Conservation (phyloP, 1,139 yeast genomes). For the Candida tropicalis region DNA sequence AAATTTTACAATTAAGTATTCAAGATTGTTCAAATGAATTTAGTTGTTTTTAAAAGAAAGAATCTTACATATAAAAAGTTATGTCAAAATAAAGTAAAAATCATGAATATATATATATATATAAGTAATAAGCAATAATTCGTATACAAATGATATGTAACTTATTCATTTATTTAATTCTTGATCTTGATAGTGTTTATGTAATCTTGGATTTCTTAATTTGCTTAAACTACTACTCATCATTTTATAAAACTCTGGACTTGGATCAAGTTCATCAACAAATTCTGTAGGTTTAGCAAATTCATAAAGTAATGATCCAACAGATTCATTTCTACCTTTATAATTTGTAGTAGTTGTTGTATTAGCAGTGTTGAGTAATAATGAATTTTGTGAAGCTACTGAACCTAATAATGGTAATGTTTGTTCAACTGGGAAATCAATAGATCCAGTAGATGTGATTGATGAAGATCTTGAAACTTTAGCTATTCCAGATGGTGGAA, state of each 20-base stretch:
- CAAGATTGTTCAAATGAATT: conserved; percentile 38
- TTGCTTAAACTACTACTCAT: conserved; percentile 26
- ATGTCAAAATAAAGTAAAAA: no score
- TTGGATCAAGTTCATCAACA: conserved; percentile 11
- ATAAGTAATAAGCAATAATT: not conserved
- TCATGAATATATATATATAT: no score
- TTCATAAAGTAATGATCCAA: conserved; percentile 32
- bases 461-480: conserved; percentile 11
- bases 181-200: conserved; percentile 33
- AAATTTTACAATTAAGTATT: conserved; percentile 31
- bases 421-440: conserved; percentile 35
- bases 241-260: conserved; percentile 5
- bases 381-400: conserved; percentile 29
- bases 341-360: not conserved
- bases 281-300: conserved; percentile 16
- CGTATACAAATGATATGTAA: not conserved
- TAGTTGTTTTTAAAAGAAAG: conserved; percentile 23
- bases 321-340: conserved; percentile 22
- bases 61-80: no score
- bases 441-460: conserved; percentile 11
- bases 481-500: conserved; percentile 11
- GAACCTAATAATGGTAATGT: conserved; percentile 40
- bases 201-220: conserved; percentile 40
- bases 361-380: conserved; percentile 16
- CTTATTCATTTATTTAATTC: conserved; percentile 2